These are phyloP conservation scores for Neurospora sp. DNA, from an alignment of 495 filamentous ascomycete species.

Conservation along the genomic window DNA sequence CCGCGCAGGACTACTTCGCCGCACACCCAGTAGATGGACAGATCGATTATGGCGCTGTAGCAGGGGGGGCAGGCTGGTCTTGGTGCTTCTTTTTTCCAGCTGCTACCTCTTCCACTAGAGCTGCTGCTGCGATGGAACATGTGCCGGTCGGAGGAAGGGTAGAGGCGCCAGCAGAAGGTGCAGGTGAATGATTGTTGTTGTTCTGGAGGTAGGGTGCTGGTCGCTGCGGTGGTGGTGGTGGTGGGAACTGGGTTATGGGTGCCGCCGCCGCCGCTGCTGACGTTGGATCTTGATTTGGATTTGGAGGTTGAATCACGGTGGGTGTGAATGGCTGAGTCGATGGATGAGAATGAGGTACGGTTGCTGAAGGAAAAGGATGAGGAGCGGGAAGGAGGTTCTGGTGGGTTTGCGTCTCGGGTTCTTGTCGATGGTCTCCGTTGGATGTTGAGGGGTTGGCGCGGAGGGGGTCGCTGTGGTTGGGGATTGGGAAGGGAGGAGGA, in stretches of 20 bases:
- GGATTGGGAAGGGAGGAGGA: neutral
- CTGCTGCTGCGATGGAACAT: slow-evolving; percentile 14
- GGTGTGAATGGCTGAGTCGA: neutral
- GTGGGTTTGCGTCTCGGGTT: neutral
- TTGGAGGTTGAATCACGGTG: neutral
- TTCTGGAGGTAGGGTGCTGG: neutral
- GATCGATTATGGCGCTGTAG: slow-evolving; percentile 27
- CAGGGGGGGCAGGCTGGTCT: slow-evolving; percentile 33
- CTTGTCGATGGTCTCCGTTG: neutral
- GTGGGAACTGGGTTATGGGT: neutral
- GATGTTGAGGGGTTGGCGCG: neutral
- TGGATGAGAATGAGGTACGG: neutral
- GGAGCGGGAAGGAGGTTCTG: neutral
- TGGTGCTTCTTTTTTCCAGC: slow-evolving; percentile 1
- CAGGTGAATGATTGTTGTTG: slow-evolving; percentile 28
- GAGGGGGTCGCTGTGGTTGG: neutral
- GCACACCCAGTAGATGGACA: slow-evolving; percentile 41
- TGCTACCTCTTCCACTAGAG: neutral
- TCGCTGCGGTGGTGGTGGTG: neutral
- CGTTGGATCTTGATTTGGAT: neutral
- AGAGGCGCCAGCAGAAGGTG: slow-evolving; percentile 37
- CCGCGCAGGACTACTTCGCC: slow-evolving; percentile 34
- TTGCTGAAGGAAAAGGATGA: neutral
- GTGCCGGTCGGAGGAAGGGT: slow-evolving; percentile 11
- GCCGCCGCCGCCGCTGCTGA: neutral